Evolutionary conservation across 2,329 filamentous ascomycete species (phyloP).

Genomic region (Aureobasidium subglaciale): DNA sequence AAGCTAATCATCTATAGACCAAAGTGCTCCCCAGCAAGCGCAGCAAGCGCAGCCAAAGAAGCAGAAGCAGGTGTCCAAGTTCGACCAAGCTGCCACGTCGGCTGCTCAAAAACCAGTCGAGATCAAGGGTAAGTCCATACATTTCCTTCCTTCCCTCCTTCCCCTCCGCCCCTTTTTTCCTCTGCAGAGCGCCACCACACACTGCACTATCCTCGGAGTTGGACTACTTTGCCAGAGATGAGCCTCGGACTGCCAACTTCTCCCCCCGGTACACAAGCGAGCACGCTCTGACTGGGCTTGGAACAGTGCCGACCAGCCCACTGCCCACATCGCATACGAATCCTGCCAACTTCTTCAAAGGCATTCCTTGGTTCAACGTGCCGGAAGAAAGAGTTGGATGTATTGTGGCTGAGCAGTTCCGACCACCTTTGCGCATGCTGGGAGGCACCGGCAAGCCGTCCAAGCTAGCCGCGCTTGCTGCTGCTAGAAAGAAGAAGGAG

Average conservation of each 20-base stretch:
- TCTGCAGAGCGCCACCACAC: conserved; percentile 9
- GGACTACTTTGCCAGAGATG: neutral
- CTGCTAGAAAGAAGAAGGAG: conserved; percentile 75
- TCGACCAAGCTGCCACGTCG: conserved; percentile 38
- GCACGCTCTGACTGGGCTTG: conserved; percentile 10
- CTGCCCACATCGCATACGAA: neutral
- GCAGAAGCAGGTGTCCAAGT: conserved; percentile 36
- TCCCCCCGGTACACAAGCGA: neutral
- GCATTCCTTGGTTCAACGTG: conserved; percentile 77
- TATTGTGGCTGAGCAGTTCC: conserved; percentile 53
- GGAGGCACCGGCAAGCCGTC: conserved; percentile 79
- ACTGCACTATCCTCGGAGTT: neutral
- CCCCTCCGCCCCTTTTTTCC: conserved; percentile 16
- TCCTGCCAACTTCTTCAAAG: conserved; percentile 61
- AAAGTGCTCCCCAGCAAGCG: conserved; percentile 19
- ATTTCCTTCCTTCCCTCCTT: conserved; percentile 15
- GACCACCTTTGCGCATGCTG: conserved; percentile 58
- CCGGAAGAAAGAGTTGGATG: conserved; percentile 57
- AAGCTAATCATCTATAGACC: conserved; percentile 10
- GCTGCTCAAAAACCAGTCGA: conserved; percentile 34
- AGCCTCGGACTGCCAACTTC: neutral
- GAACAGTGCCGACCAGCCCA: conserved; percentile 9
- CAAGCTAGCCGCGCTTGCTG: conserved; percentile 84
- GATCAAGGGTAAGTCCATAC: conserved; percentile 39
- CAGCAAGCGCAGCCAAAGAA: conserved; percentile 28